Base-by-base conservation (phyloP, 306 rosid genomes). In the Trichosanthes cucumerina region DNA sequence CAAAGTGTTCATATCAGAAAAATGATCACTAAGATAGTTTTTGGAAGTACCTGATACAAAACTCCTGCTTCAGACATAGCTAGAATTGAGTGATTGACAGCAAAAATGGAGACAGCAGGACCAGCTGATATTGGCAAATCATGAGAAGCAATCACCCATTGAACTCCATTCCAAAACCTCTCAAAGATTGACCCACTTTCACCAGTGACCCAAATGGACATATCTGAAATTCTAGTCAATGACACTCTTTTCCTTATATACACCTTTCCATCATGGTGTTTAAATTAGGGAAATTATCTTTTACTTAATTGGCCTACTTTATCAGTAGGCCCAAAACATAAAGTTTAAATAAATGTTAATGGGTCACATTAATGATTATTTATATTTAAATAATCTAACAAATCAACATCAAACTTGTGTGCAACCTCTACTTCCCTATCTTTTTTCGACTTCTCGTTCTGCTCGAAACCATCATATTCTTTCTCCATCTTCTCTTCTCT, bases 101-200 rank as follows among this genome's bases (percentile, higher is more conserved):
- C 64, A 66, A 90, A 92, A 79, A 94, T 90, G 9, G 90, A 84
- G 43, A 84, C 19, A 34, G 97, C 97, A 54, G 74, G 88, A 26
- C 88, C 96, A 13, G 79, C 90, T 21, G 82, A 83, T 62, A 86
- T 6, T 41, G 96, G 98, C 21, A 94, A 87, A 73, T 90, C 97
- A 84, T 94, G 97, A 24, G 98, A 95, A 71, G 96, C 93, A 58
- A 89, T 46, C 50, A 89, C 95, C 97, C 98, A 94, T 82, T 92
- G 96, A n/a, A 90, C 83, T 76, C 95, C 97, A 88, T 94, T 94
- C 98, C 97, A 94, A 83, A 89, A 90, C 87, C 97, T 92, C 92
- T 94, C 98, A 82, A 88, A 92, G 62, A 94, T 94, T 8, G 89
- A 89, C 4, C 98, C 98, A 87, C 97, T 94, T 82, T 85, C 90